These are phyloP conservation scores for Raphanus hybrid DNA, from an alignment of 441 rosid species.

Conservation along the genomic window DNA sequence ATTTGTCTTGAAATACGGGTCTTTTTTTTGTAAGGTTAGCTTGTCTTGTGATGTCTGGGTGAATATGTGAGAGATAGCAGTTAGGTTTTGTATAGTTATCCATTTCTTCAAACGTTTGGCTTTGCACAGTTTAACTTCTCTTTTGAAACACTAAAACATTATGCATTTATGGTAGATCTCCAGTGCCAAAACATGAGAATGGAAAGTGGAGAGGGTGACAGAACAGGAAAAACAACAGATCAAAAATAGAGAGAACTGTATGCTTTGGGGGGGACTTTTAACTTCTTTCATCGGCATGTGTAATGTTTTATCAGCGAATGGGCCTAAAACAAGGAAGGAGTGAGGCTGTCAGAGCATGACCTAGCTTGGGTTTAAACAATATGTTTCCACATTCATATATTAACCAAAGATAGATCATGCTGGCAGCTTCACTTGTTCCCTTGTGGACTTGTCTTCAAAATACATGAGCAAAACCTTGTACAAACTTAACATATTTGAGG, in stretches of 20 bases:
- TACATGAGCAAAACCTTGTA: background rate
- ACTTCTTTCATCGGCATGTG: background rate
- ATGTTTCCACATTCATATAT: constrained; percentile 47
- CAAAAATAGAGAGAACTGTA: background rate
- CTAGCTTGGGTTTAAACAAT: constrained; percentile 51
- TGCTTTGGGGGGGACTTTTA: too few relatives aligned
- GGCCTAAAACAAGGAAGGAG: background rate
- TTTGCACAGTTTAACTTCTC: constrained; percentile 11
- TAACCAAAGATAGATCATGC: constrained; percentile 91
- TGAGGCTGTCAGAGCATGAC: constrained; percentile 56
- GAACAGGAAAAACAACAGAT: too few relatives aligned
- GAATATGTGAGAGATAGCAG: constrained; percentile 4
- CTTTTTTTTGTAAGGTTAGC: too few relatives aligned
- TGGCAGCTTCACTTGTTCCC: constrained; percentile 98
- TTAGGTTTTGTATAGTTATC: background rate
- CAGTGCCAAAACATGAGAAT: constrained; percentile 8
- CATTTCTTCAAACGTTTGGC: constrained; percentile 6
- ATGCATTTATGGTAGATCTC: constrained; percentile 5
- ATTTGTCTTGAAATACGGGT: too few relatives aligned
- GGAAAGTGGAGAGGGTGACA: background rate
- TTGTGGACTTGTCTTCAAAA: constrained; percentile 44
- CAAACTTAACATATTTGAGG: too few relatives aligned
- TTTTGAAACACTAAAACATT: background rate
- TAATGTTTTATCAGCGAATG: background rate
- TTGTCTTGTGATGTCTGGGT: constrained; percentile 26